Base-by-base conservation (phyloP, 257 asterid species). In the Rubia yunnanensis region DNA sequence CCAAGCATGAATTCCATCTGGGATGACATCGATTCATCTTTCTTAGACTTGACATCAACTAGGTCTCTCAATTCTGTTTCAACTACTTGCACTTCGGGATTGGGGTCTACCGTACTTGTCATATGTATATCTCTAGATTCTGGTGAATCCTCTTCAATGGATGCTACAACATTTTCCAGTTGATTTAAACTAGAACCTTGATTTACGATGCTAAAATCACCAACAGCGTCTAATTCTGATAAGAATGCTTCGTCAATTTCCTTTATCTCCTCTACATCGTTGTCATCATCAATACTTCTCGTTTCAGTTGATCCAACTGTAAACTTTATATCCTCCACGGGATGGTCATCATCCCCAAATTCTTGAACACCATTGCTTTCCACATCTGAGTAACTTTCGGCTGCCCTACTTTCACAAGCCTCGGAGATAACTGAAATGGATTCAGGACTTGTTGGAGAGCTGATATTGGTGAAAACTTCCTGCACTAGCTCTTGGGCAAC, bases 201-300 rank as follows among this genome's bases (percentile, higher is more conserved):
- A 20, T 79, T 82, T 44, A 65, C 52, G 71, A 77, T 55, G 71
- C 83, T 76, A 60, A 87, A 85, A 81, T 89, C 98, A 63, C 92
- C 89, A 55, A 84, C 86, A 20, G 78, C 72, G 74, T 92, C 98
- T 68, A 92, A 72, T 74, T 88, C 96, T 32, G 82, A 80, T 76
- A 92, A 72, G 23, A 87, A 70, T 50, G 58, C 87, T 69, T 88
- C 95, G 64, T 89, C 92, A 46, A 89, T 85, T 81, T 85, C 95
- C 77, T 78, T 77, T 26, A 87, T 84, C 63, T 81, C 88, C 53
- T 84, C 87, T 10, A 67, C 81, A 61, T 84, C 88, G 55, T 92
- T 79, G 58, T 92, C 92, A 54, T 54, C 60, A 66, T 67, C 73
- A 59, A 67, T 69, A 68, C 81, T 73, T 76, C 70, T 81, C 78